Evolutionary conservation across 495 filamentous ascomycete species (phyloP), one percentile per base, ranked within the genome.

Genomic region (Penicillium robsamsonii): DNA sequence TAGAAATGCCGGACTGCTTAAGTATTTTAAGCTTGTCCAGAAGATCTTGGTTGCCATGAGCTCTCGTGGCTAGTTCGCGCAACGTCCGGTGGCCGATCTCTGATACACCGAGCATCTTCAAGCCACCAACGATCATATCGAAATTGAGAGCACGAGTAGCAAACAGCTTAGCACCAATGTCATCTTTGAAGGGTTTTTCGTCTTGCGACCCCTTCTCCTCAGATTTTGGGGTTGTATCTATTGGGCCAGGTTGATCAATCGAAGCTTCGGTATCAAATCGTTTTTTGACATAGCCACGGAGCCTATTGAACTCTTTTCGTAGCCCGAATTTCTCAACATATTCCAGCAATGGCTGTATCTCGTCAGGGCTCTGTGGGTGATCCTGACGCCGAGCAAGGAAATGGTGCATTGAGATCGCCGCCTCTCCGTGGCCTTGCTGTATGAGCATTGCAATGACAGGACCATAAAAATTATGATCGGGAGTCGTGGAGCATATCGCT

Each of bases 1-100:
- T 67, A 1, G 76, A 74, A n/a, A 93, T 87, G 0, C 81, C 82
- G 3, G 77, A 74, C 47, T 77, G 62, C 43, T 78, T 70, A 11
- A 94, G 74, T 41, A 79, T 72, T 17, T 74, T 70, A 33, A 92
- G 77, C 30, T 81, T 82, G 5, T 72, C 60, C 15, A 77, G 54
- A 42, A 93, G 68, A 10, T 79, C 76, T 20, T 77, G 70, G 2
- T 82, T 61, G 2, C 78, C 79, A 18, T 74, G 67, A 20, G 87
- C 79, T 61, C 88, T 75, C 4, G 82, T 57, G 11, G 84, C 87
- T 68, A 96, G 79, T 33, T 90, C 84, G 46, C 88, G 84, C 45
- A 94, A 54, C 4, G 89, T 85, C 11, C 87, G 72, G 1, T 90
- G 87, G 9, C 90, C 90, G 56, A 94, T 86, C 18, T 75, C 70